Evolutionary conservation across 257 asterid genomes (phyloP).

Genomic region (Salvia hispanica): DNA sequence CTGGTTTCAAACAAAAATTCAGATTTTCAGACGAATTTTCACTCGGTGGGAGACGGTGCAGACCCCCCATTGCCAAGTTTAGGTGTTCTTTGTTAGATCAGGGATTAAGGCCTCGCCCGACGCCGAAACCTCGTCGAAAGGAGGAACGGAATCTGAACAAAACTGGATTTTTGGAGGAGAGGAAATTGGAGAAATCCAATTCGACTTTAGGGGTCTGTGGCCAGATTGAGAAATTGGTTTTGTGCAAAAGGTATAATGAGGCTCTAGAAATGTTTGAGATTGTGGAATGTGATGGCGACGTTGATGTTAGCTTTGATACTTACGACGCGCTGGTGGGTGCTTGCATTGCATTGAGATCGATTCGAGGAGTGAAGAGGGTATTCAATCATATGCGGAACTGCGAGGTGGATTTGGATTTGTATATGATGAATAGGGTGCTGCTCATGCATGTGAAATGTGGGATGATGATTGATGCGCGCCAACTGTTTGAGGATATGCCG

Average conservation of each 20-base stretch:
- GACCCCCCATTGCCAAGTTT: conserved; percentile 35
- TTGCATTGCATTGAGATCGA: conserved; percentile 70
- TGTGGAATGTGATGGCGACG: conserved; percentile 48
- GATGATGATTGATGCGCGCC: conserved; percentile 83
- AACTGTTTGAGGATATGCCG: conserved; percentile 66
- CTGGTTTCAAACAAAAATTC: conserved; percentile 31
- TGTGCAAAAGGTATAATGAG: conserved; percentile 56
- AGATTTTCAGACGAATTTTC: conserved; percentile 31
- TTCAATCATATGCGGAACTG: conserved; percentile 44
- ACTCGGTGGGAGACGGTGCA: conserved; percentile 33
- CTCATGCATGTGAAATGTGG: conserved; percentile 74
- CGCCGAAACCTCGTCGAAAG: conserved; percentile 40
- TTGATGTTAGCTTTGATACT: conserved; percentile 45
- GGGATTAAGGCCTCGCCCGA: conserved; percentile 57
- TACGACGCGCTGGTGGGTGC: conserved; percentile 73
- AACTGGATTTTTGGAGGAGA: conserved; percentile 29
- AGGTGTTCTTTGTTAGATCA: conserved; percentile 52
- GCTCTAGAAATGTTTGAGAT: conserved; percentile 82
- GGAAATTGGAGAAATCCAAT: conserved; percentile 33
- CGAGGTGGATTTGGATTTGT: conserved; percentile 59
- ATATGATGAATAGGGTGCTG: conserved; percentile 73
- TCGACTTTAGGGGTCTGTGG: conserved; percentile 46
- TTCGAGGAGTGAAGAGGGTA: conserved; percentile 71
- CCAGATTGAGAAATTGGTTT: conserved; percentile 73
- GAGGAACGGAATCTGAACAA: conserved; percentile 32